Percentiles rank a stretch among this genome's conserved stretches.
Conservation (phyloP, 2,329 filamentous ascomycete species). For the Colletotrichum chrysophilum region DNA sequence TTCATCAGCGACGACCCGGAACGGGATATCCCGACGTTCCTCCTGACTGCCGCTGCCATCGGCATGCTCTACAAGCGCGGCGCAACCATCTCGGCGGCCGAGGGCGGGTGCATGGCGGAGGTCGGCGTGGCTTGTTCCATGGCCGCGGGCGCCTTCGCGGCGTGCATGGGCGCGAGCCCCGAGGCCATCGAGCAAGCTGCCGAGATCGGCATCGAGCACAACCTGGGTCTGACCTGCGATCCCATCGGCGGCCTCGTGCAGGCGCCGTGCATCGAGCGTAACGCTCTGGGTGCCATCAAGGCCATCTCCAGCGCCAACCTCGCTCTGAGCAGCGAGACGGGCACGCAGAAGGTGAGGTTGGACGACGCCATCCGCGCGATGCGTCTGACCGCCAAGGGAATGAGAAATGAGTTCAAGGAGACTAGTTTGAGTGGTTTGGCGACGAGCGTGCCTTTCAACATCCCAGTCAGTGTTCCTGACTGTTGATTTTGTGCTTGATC, state of each 20-base stretch:
- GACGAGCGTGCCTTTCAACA: conserved; percentile 55
- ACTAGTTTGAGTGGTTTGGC: conserved; percentile 54
- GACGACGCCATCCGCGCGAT: conserved; percentile 57
- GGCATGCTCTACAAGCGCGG: conserved; percentile 60
- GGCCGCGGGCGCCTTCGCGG: conserved; percentile 55
- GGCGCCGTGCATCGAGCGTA: conserved; percentile 56
- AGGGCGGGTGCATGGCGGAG: conserved; percentile 60
- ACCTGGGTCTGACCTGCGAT: conserved; percentile 55
- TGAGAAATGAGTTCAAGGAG: conserved; percentile 60
- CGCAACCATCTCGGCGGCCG: conserved; percentile 55
- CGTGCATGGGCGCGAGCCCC: conserved; percentile 55
- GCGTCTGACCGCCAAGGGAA: conserved; percentile 54
- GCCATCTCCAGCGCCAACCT: conserved; percentile 56
- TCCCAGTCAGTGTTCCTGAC: conserved; percentile 57
- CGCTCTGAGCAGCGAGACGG: conserved; percentile 47
- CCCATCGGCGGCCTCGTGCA: conserved; percentile 56
- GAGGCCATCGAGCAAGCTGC: conserved; percentile 57
- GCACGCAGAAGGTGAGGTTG: conserved; percentile 52
- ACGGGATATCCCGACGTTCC: conserved; percentile 53
- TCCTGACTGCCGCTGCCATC: conserved; percentile 54
- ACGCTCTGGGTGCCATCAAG: conserved; percentile 55
- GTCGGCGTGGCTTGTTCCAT: conserved; percentile 58
- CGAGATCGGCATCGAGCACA: conserved; percentile 59
- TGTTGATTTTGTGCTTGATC: conserved; percentile 35
- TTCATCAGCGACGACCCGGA: conserved; percentile 56